Evolutionary conservation across 345 rosid species (phyloP), one percentile per base, ranked within the genome.

Genomic region (Theobroma cacao): DNA sequence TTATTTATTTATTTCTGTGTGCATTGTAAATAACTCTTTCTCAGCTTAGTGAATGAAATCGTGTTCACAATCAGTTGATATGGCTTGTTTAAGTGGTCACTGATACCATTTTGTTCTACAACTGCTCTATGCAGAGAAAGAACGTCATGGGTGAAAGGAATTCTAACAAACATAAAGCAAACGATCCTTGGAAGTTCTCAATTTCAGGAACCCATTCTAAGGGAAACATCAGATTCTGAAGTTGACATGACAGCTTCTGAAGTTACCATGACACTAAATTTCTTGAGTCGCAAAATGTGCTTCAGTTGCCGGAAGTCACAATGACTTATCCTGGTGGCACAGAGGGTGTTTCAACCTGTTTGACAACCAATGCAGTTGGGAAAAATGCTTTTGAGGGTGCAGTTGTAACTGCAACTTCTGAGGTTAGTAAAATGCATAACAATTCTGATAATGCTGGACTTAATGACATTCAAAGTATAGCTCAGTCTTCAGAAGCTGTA

Each of bases 161-260:
- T 86, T 20, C 34, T 82, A n/a, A 62, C 76, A 48, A 78, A 72
- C 71, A 20, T 82, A 1, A 80, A 80, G 80, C 59, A 80, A 31
- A 78, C 45, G 81, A 58, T 86, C 50, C 13, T 74, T 31, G 72
- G 81, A 63, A 78, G 59, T 76, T 20, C 60, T 43, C 34, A 34
- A 24, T 12, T 36, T 7, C 30, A 69, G 45, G 40, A 72, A 63
- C 43, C 80, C 68, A 30, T 20, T 70, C 22, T 63, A n/a, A 20
- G 52, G 34, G 78, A 81, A 74, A 81, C 52, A 66, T 58, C 83
- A 17, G 75, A 76, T 48, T 26, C 74, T 10, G 17, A 40, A 7
- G 72, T 36, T 61, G 69, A 75, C 28, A 10, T 22, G 24, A 34
- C 15, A 50, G 53, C 56, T 28, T 36, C 79, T 13, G 62, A 80